phyloP scores from a whole-genome alignment of 306 rosid genomes.

The Cicer judaicum region DNA sequence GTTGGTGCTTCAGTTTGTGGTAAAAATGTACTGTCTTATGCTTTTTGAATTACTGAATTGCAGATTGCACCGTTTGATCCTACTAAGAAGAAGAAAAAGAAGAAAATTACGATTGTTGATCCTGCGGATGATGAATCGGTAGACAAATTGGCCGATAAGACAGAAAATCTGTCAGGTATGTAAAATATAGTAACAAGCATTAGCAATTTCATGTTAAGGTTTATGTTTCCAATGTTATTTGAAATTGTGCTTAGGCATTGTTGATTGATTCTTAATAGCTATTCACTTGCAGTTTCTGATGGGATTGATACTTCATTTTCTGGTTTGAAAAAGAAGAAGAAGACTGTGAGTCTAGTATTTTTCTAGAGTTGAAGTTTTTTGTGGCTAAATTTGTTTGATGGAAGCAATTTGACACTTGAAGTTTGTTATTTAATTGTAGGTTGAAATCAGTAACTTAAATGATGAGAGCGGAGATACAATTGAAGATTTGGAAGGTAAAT shows the following conservation, averaged over 20 bases:
- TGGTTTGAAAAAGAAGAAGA: constrained; percentile 95
- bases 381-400: constrained; percentile 27
- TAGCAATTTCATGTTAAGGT: background rate
- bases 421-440: constrained; percentile 55
- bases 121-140: constrained; percentile 66
- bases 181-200: background rate
- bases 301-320: constrained; percentile 75
- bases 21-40: background rate
- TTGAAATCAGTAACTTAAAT: constrained; percentile 67
- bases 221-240: constrained; percentile 12
- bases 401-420: constrained; percentile 29
- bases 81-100: constrained; percentile 88
- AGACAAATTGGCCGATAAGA: constrained; percentile 81
- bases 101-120: constrained; percentile 53
- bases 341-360: constrained; percentile 60
- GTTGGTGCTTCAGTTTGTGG: constrained; percentile 6
- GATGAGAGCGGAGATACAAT: constrained; percentile 67
- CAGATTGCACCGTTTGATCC: constrained; percentile 96
- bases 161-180: constrained; percentile 79
- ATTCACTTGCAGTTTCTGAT: constrained; percentile 74
- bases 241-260: constrained; percentile 7
- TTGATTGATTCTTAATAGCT: constrained; percentile 30
- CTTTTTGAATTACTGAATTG: constrained; percentile 27
- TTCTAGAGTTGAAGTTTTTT: constrained; percentile 3
- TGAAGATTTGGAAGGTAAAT: constrained; percentile 77